Evolutionary conservation across 2,329 filamentous ascomycete genomes (phyloP).

Genomic region (Stachybotrys echinatus): DNA sequence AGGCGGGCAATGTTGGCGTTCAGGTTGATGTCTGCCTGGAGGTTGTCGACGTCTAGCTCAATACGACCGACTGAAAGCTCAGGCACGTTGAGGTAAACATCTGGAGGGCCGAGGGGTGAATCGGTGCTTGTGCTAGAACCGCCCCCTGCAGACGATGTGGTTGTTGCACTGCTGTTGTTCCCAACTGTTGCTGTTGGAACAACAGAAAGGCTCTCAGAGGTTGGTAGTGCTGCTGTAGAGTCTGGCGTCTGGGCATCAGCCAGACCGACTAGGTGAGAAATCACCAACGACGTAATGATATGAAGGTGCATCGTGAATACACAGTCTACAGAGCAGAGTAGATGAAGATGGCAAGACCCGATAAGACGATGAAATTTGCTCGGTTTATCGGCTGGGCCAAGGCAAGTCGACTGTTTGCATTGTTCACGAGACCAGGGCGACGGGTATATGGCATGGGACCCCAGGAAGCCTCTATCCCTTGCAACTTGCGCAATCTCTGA

Average conservation of each 20-base stretch:
- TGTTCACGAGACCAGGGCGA: no score
- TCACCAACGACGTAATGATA: background rate
- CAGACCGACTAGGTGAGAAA: background rate
- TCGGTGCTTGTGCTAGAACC: constrained; percentile 18
- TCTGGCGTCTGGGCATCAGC: background rate
- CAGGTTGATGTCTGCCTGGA: constrained; percentile 54
- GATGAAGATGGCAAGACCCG: background rate
- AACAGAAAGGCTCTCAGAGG: background rate
- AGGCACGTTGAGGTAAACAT: constrained; percentile 53
- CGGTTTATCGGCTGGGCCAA: background rate
- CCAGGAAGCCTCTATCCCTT: no score
- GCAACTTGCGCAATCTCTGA: no score
- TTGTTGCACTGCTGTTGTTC: background rate
- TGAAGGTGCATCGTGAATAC: background rate
- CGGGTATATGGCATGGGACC: no score
- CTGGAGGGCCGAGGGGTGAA: constrained; percentile 14
- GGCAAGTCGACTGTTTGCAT: no score
- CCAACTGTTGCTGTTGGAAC: background rate
- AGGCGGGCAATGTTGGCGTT: constrained; percentile 55
- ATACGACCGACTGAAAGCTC: constrained; percentile 54
- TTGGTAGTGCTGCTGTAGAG: background rate
- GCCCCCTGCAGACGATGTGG: constrained; percentile 1
- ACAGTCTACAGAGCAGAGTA: no score
- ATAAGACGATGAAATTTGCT: background rate
- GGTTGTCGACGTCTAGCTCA: constrained; percentile 54